Evolutionary conservation across 768 basidiomycete genomes (phyloP), one percentile per base, ranked within the genome.

Genomic region (Chlorophyllum brunneum): DNA sequence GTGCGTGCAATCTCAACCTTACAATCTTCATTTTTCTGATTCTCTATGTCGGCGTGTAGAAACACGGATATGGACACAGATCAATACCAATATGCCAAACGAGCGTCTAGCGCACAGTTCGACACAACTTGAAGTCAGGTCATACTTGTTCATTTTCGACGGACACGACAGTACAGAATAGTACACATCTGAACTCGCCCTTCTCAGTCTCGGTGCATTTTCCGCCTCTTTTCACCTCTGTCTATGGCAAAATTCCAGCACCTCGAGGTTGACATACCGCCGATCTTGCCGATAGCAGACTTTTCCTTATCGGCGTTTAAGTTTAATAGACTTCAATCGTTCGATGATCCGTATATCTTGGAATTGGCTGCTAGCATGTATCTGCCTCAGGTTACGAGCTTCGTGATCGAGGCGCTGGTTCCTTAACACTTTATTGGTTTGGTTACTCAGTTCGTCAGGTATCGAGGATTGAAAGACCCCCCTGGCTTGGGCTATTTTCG

Each of bases 281-380:
- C 0, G 67, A 92, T 23, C 71, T 94, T 3, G 85, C 91, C 4
- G 95, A 98, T 66, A 85, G 87, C 54, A 76, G 94, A 3, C 63
- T 97, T 2, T 90, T 93, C 67, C 67, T 95, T 27, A 86, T 94
- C 60, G 94, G 95, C 26, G 95, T n/a, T n/a, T n/a, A n/a, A 94
- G 44, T 88, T 86, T 61, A 92, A 95, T 39, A 94, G 93, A 1
- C 80, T 78, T 44, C 83, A 82, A 15, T 83, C 88, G 3, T 93
- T 82, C 60, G 90, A 93, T 58, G 94, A 95, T 68, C 83, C 94
- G 31, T 79, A 87, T 67, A 77, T 88, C 33, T 73, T 97, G 39
- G 94, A 98, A 62, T 76, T 95, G 29, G 90, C 91, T 3, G 90
- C 87, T 8, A 80, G 85, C 3, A 92, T 91, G 31, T 97, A 95